Evolutionary conservation across 2,329 filamentous ascomycete genomes (phyloP), one percentile per base, ranked within the genome.

Genomic region (Penicillium corylophilum): DNA sequence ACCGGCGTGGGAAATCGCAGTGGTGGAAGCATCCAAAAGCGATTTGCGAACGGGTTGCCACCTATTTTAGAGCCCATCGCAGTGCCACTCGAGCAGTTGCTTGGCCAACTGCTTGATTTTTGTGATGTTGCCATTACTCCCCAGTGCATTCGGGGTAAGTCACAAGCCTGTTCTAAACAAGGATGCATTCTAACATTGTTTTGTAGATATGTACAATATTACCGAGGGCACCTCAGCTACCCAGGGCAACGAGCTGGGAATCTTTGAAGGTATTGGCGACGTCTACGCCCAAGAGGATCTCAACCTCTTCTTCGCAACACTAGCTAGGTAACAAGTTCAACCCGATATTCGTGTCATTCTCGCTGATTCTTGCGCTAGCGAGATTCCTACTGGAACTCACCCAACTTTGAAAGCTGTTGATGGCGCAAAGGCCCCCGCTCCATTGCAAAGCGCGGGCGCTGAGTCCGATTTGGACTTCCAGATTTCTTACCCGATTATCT

Each of bases 381-480:
- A 65, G 44, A 70, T 77, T 18, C 74, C 73, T 0, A 39, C 58
- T 2, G 71, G 72, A 15, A 77, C 75, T 8, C 64, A 69, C 16
- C 75, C 75, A 7, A 67, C 48, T 8, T 62, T 73, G 7, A 61
- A 72, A n/a, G 63, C 59, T 4, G 64, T 78, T 23, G 73, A 77
- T 51, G 75, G 74, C 12, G 75, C 62, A 5, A 46, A 61, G 13
- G 71, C 71, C 7, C 70, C 74, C 4, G 54, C 60, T 4, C 50
- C 64, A 1, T 51, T 69, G 1, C 51, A 55, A 2, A 46, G 56
- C 8, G 67, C 67, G 2, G 75, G 74, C 3, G 40, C 63, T 8
- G 74, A 77, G 58, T 71, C 69, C 7, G 68, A 74, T 41, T 62
- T 79, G 7, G 77, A 80, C 60, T 76, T 79, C 61, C 64, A 74